Conservation (phyloP, 225 moss, liverwort and hornwort genomes). For the Straminergon stramineum region DNA sequence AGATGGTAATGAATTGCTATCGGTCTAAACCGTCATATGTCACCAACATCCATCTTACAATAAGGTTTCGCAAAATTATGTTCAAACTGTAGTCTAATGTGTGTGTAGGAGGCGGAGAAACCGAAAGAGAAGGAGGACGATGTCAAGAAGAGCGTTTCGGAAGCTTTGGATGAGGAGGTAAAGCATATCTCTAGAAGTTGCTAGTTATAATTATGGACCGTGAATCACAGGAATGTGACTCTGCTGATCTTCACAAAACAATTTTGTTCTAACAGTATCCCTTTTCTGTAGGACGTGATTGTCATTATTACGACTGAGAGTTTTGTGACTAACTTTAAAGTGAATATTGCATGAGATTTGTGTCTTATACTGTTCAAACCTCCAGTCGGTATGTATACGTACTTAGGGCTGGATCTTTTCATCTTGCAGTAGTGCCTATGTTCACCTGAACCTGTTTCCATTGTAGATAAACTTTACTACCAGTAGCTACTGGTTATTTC, state of each 20-base stretch:
- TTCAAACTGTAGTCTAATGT: neutral
- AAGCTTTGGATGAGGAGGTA: constrained; percentile 77
- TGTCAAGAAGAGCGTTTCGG: constrained; percentile 55
- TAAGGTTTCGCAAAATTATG: neutral
- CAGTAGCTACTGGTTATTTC: neutral
- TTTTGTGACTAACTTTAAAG: neutral
- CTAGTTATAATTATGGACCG: neutral
- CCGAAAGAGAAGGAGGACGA: constrained; percentile 65
- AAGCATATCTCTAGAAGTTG: neutral
- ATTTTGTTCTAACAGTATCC: neutral
- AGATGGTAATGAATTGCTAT: neutral
- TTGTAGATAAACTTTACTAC: neutral
- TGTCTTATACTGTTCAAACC: neutral
- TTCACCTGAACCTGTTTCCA: neutral
- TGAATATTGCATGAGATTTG: neutral
- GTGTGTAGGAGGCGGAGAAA: constrained; percentile 62
- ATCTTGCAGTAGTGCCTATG: neutral
- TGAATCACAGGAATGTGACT: neutral
- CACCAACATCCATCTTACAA: neutral
- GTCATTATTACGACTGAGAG: neutral
- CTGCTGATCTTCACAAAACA: neutral
- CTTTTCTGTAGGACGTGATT: neutral
- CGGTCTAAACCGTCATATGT: neutral
- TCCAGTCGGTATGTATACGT: neutral
- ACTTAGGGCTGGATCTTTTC: neutral